These are phyloP conservation scores for Carex cristatella DNA, from an alignment of 176 grass and related monocot species.

Conservation along the genomic window DNA sequence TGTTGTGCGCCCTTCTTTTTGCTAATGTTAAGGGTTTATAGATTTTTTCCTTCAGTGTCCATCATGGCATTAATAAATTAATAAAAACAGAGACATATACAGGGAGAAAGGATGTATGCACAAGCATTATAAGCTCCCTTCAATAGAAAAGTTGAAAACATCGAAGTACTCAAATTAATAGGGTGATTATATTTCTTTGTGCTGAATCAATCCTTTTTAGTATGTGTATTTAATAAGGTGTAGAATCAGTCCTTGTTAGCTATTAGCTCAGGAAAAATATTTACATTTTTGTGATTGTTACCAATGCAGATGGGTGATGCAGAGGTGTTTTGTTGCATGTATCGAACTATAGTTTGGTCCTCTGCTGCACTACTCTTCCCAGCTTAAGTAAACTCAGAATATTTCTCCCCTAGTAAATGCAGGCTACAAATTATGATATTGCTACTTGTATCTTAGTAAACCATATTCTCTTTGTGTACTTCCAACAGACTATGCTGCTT, in stretches of 20 bases:
- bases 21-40: background rate
- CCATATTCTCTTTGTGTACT: background rate
- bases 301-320: slow-evolving; percentile 11
- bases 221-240: background rate
- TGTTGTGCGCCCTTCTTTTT: background rate
- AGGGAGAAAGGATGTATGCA: background rate
- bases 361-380: background rate
- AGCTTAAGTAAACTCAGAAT: background rate
- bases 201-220: background rate
- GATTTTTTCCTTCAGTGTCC: background rate
- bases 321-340: background rate
- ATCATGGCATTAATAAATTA: background rate
- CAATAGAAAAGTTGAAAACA: background rate
- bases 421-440: background rate
- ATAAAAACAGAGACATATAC: background rate
- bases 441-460: slow-evolving; percentile 1
- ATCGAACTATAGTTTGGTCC: background rate
- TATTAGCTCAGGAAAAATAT: background rate
- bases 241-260: background rate
- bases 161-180: background rate
- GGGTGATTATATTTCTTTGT: background rate
- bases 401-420: background rate
- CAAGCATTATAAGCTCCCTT: background rate
- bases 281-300: background rate
- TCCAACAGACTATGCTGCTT: background rate